Conservation (phyloP, 495 filamentous ascomycete genomes). For the Hypomontagnella submonticulosa region DNA sequence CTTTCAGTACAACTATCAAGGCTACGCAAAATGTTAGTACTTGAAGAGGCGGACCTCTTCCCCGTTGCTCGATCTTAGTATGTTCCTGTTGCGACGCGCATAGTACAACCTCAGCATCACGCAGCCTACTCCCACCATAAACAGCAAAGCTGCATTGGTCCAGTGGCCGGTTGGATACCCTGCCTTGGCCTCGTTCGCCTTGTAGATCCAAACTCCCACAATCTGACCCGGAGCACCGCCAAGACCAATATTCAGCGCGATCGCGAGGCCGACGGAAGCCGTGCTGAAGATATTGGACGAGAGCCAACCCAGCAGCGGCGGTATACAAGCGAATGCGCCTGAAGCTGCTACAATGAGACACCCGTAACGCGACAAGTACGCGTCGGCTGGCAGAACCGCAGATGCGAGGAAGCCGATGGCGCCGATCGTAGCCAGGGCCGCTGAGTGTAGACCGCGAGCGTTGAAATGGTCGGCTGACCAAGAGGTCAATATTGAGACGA, state of each 20-base stretch:
- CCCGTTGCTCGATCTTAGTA: constrained; percentile 41
- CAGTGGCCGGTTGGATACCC: constrained; percentile 77
- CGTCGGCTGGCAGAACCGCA: constrained; percentile 68
- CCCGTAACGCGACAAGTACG: constrained; percentile 70
- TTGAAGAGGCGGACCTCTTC: constrained; percentile 46
- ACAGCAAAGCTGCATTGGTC: constrained; percentile 59
- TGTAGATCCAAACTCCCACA: constrained; percentile 79
- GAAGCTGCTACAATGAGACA: constrained; percentile 74
- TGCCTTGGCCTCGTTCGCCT: constrained; percentile 64
- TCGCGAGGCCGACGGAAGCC: constrained; percentile 71
- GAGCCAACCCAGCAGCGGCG: constrained; percentile 75
- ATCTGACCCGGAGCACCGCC: constrained; percentile 74
- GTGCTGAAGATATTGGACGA: constrained; percentile 74
- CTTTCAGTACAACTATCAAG: too few relatives aligned
- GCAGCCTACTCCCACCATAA: constrained; percentile 55
- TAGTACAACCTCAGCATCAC: constrained; percentile 55
- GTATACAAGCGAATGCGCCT: constrained; percentile 65
- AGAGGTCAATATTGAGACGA: constrained; percentile 65
- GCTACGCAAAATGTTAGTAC: constrained; percentile 20
- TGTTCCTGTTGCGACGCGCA: constrained; percentile 51
- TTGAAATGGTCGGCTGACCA: constrained; percentile 77
- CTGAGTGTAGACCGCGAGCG: constrained; percentile 69
- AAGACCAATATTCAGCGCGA: constrained; percentile 73
- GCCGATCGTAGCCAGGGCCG: constrained; percentile 67
- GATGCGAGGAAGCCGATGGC: constrained; percentile 74